phyloP scores from a whole-genome alignment of 495 filamentous ascomycete species.

The Penicillium lividum region DNA sequence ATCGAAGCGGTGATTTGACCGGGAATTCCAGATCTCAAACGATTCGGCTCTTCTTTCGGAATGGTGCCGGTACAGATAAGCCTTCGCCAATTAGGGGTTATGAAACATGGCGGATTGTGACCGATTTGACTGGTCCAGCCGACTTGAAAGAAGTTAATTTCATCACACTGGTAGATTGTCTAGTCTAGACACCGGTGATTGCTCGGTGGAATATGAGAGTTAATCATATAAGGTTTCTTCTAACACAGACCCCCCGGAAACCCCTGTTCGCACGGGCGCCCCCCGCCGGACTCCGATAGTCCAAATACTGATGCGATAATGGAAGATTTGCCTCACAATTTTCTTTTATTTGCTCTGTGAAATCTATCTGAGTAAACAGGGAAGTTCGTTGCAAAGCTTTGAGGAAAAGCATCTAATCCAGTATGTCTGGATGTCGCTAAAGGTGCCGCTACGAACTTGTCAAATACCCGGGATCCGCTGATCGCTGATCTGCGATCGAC shows the following conservation, averaged over 20 bases:
- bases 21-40: neutral
- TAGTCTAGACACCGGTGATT: no score
- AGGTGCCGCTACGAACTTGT: neutral
- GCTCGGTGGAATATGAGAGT: neutral
- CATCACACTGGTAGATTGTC: neutral
- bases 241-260: neutral
- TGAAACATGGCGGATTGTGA: conserved; percentile 2
- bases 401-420: no score
- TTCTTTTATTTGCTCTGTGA: neutral
- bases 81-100: neutral
- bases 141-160: neutral
- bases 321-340: neutral
- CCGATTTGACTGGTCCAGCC: neutral
- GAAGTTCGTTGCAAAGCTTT: no score
- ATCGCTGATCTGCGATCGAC: conserved; percentile 19
- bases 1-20: neutral
- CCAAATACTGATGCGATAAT: neutral
- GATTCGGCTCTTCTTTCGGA: neutral
- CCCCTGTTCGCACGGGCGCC: neutral
- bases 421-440: neutral
- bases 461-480: conserved; percentile 6
- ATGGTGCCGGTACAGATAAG: neutral
- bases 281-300: neutral
- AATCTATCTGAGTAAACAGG: neutral
- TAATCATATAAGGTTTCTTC: neutral